These are phyloP conservation scores for Aspergillus brunneoviolaceus DNA, from an alignment of 2,329 filamentous ascomycete genomes.

Conservation along the genomic window DNA sequence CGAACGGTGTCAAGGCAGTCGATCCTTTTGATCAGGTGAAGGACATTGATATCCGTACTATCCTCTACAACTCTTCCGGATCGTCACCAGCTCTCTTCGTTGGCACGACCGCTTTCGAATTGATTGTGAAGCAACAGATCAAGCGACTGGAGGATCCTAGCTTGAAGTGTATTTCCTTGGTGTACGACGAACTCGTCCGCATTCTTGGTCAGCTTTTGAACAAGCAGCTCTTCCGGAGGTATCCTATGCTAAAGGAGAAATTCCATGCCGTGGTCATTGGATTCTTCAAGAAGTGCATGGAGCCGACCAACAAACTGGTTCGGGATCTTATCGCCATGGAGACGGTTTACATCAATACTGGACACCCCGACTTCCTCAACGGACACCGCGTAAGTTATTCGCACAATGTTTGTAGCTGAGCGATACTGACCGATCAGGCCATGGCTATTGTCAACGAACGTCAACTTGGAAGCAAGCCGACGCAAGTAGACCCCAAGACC, in stretches of 20 bases:
- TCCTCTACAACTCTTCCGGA: slow-evolving; percentile 98
- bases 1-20: slow-evolving; percentile 94
- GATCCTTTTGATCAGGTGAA: slow-evolving; percentile 98
- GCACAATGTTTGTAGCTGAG: neutral
- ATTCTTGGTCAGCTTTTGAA: slow-evolving; percentile 86
- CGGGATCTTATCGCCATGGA: slow-evolving; percentile 93
- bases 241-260: slow-evolving; percentile 94
- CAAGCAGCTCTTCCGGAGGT: slow-evolving; percentile 88
- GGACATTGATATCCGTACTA: slow-evolving; percentile 94
- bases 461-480: slow-evolving; percentile 76
- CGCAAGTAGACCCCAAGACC: slow-evolving; percentile 97
- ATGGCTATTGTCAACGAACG: slow-evolving; percentile 98
- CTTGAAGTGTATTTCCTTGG: slow-evolving; percentile 93
- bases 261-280: slow-evolving; percentile 86
- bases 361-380: slow-evolving; percentile 95
- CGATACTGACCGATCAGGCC: slow-evolving; percentile 53
- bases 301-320: slow-evolving; percentile 96
- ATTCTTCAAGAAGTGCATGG: slow-evolving; percentile 99
- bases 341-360: slow-evolving; percentile 95
- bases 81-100: slow-evolving; percentile 96
- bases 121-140: slow-evolving; percentile 98
- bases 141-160: slow-evolving; percentile 94
- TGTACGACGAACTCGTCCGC: slow-evolving; percentile 95
- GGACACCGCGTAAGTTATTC: slow-evolving; percentile 70
- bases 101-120: slow-evolving; percentile 94